Base-by-base conservation (phyloP, 2,329 filamentous ascomycete genomes). In the Talaromyces verruculosus region DNA sequence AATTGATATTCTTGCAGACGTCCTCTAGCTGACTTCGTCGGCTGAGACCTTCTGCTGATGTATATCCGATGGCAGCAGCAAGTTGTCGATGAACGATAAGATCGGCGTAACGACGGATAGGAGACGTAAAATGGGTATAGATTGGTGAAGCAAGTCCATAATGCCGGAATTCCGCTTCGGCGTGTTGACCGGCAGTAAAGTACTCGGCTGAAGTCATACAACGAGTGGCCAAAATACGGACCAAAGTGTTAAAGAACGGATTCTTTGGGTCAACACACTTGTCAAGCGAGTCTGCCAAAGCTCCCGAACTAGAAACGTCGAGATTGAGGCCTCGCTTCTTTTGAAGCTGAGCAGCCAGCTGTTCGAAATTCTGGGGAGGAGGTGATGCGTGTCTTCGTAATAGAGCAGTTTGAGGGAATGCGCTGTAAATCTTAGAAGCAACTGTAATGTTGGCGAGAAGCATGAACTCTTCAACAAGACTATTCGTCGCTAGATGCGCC, bases 181-280 rank as follows among this genome's bases (percentile, higher is more conserved):
- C 88, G 77, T 97, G 93, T 6, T 93, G 93, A 67, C 95, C 95
- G 0, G 94, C 91, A 80, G 91, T 95, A 80, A 99, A 99, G 81
- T 99, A 99, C 80, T 99, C 95, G 68, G 95, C 95, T 63, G 92
- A 95, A 84, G 97, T 97, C 95, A 99, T 99, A 85, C 95, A 99
- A 25, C 95, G 90, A 8, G 95, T 99, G 10, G 95, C 95, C 83
- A 99, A 91, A 80, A 99, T 97, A 76, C 95, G 92, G 71, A 99
- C 90, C 28, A 99, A 88, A 1, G 94, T 99, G 84, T 99, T 99
- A 86, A 99, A 98, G 83, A 97, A 99, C 33, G 94, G 92, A 72
- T 98, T 91, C 10, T 83, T 76, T 0, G 88, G 80, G 74, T 97
- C 93, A 58, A 90, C 84, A 76, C 95, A 99, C 39, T 80, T 82